phyloP scores from a whole-genome alignment of 768 basidiomycete species.

The Termitomyces sp. region DNA sequence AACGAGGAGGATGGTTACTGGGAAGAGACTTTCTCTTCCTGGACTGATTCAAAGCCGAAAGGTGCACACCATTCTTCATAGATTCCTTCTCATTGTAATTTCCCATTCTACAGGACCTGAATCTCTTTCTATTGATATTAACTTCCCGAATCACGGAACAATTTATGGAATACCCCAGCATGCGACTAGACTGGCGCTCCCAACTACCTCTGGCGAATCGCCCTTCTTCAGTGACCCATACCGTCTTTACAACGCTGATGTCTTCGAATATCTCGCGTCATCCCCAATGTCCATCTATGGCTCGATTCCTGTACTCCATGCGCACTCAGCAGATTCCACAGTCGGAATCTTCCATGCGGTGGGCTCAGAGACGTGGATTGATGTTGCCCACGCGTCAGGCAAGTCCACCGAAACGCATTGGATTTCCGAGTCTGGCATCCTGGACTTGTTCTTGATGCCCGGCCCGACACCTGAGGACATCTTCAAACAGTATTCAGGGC shows the following conservation, averaged over 20 bases:
- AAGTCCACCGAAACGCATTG: slow-evolving; percentile 87
- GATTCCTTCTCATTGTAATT: background rate
- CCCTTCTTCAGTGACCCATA: slow-evolving; percentile 85
- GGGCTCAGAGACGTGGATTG: slow-evolving; percentile 93
- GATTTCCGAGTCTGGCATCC: slow-evolving; percentile 96
- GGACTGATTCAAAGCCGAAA: slow-evolving; percentile 94
- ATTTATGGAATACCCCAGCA: slow-evolving; percentile 98
- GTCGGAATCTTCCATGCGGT: slow-evolving; percentile 87
- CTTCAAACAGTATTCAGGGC: slow-evolving; percentile 76
- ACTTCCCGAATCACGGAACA: slow-evolving; percentile 86
- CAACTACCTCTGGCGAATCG: slow-evolving; percentile 77
- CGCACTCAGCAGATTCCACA: slow-evolving; percentile 81
- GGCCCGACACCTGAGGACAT: slow-evolving; percentile 81
- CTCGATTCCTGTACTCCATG: slow-evolving; percentile 88
- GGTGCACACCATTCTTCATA: slow-evolving; percentile 38
- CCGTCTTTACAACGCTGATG: slow-evolving; percentile 91
- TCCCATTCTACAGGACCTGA: slow-evolving; percentile 73
- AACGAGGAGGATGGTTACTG: slow-evolving; percentile 79
- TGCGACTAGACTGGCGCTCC: slow-evolving; percentile 84
- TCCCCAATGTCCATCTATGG: slow-evolving; percentile 84
- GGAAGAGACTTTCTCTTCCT: slow-evolving; percentile 83
- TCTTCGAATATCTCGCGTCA: slow-evolving; percentile 90
- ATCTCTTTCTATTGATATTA: slow-evolving; percentile 86
- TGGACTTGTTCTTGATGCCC: slow-evolving; percentile 91
- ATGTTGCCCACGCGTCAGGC: slow-evolving; percentile 64